Base-by-base conservation (phyloP, 805 yeast genomes). In the Suhomyces faveliae region DNA sequence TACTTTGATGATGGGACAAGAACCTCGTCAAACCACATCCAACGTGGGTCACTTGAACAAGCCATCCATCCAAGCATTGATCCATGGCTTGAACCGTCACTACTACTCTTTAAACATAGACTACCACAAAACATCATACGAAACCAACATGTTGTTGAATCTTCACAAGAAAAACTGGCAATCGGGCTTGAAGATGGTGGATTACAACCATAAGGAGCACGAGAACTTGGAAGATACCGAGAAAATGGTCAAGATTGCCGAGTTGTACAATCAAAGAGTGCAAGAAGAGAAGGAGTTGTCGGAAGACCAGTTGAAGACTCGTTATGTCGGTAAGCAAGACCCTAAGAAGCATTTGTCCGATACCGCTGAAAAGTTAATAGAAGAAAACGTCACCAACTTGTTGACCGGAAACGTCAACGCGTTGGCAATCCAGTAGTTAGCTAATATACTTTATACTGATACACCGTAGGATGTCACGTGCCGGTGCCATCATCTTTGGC, bases 261-360 rank as follows among this genome's bases (percentile, higher is more conserved):
- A 84, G 57, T 87, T 84, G 56, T 94, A 94, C 67, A 89, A 92
- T 30, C 85, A 85, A 63, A 81, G 98, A 63, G 91, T 95, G 44
- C 80, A 85, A 57, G 98, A 95, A 68, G 99, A 94, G 66, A 87
- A 86, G 64, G 96, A 88, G 54, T 74, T 94, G 56, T 74, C 83
- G 40, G 95, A 87, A 60, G 96, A 89, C 35, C 94, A 91, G 67
- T 79, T 92, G 57, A 89, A 89, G 68, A 92, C 97, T 6, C 84
- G 99, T 64, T 95, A 92, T 62, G 97, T 94, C 30, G 99, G 99
- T 59, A 91, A 89, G 66, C 97, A 92, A 70, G 99, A 94, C 68
- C 99, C 99, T 37, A 94, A 95, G 82, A 94, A 92, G 74, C 99
- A 94, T 73, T 76, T 94, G 59, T 79, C 85, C 42, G 97, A 89